phyloP scores from a whole-genome alignment of 495 filamentous ascomycete species.

The Glutinoglossum americanum region DNA sequence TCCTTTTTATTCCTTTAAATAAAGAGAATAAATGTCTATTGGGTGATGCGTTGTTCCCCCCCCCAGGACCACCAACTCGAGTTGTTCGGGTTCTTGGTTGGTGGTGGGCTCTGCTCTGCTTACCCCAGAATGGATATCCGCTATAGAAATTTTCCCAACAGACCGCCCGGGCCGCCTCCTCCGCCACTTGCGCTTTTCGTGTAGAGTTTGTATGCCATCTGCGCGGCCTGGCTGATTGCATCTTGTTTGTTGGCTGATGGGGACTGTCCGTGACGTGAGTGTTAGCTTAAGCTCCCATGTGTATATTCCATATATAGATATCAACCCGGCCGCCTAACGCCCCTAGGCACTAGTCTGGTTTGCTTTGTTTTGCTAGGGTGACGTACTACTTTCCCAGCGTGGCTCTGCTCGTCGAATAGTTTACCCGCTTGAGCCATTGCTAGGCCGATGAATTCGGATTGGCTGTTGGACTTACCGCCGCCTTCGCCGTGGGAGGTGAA shows the following conservation, averaged over 20 bases:
- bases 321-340: no score
- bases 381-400: conserved; percentile 28
- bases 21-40: no score
- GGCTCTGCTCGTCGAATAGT: conserved; percentile 39
- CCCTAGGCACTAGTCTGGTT: no score
- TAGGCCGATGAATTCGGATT: conserved; percentile 42
- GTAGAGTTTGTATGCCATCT: conserved; percentile 52
- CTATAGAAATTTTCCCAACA: conserved; percentile 29
- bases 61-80: no score
- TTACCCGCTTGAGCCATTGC: conserved; percentile 47
- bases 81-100: no score
- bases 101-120: no score
- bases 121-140: no score
- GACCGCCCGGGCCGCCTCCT: conserved; percentile 20
- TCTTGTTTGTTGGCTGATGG: conserved; percentile 33
- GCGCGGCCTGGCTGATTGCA: conserved; percentile 34
- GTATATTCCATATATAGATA: no score
- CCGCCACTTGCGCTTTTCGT: conserved; percentile 33
- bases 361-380: no score
- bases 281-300: not conserved
- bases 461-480: conserved; percentile 10
- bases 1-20: no score
- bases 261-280: conserved; percentile 6
- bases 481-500: conserved; percentile 24
- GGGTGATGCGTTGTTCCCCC: no score